Base-by-base conservation (phyloP, 2,329 filamentous ascomycete genomes). In the Fusarium sp. region DNA sequence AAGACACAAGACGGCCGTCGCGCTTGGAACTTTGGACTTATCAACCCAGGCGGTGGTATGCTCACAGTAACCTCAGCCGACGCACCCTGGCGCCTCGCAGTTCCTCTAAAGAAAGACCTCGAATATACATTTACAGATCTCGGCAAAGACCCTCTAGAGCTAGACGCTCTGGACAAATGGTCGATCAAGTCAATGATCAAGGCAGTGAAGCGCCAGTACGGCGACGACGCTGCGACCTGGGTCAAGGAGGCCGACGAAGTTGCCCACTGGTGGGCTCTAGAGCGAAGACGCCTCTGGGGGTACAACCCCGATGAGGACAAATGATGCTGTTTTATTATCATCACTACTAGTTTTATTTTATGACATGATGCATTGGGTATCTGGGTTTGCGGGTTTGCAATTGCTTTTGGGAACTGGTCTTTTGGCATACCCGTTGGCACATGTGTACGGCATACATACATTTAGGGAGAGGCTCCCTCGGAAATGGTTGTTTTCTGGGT, bases 71-170 rank as follows among this genome's bases (percentile, higher is more conserved):
- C 80, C n/a, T 74, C 78, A 20, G 70, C 79, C 22, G 63, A 82
- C 77, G n/a, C 80, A 78, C 42, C 79, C 3, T 78, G 79, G 74
- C 75, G 79, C 57, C 66, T 82, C 28, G 77, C 81, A 14, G 70
- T 82, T 24, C 81, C 81, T 15, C 63, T 82, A 11, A 75, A 80
- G 24, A 72, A 77, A 50, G 78, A 81, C 39, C 75, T 78, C 13
- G 80, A 79, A 63, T 82, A 80, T 73, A 76, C 78, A 28, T 81
- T 83, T 59, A 82, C 78, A 42, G 73, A 82, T 41, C 59, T 79
- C 3, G 56, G 72, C 26, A 48, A 71, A 26, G 81, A 82, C 63
- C 78, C 78, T 3, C 64, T 79, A 24, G 81, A 82, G 69, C 53
- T 72, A 44, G 38, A 78, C 15, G 59, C 76, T 11, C 36, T 81